Evolutionary conservation across 2,329 filamentous ascomycete species (phyloP).

Genomic region (Periglandula ipomoeae): DNA sequence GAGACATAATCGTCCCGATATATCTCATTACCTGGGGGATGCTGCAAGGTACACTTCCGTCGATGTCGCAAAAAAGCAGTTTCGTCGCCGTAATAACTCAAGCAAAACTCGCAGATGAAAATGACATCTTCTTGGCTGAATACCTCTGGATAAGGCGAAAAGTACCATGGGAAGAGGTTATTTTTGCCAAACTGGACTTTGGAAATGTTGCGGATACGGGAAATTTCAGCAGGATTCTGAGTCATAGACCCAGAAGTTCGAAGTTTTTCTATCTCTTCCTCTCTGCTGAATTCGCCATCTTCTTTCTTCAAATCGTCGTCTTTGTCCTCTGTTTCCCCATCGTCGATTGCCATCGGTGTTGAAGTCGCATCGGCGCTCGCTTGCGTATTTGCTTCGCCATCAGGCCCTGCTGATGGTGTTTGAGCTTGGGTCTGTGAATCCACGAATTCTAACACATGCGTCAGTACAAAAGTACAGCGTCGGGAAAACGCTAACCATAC

Average conservation of each 20-base stretch:
- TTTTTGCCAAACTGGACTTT: conserved; percentile 89
- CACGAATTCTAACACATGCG: conserved; percentile 29
- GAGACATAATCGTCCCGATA: conserved; percentile 91
- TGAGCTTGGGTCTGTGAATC: conserved; percentile 38
- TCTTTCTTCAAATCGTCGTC: conserved; percentile 36
- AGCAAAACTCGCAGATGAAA: conserved; percentile 95
- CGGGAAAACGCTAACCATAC: conserved; percentile 14
- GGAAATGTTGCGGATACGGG: conserved; percentile 87
- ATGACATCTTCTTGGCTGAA: conserved; percentile 86
- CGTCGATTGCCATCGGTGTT: conserved; percentile 37
- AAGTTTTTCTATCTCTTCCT: conserved; percentile 94
- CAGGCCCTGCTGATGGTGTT: conserved; percentile 31
- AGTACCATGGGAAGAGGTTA: conserved; percentile 97
- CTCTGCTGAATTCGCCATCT: conserved; percentile 57
- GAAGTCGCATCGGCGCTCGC: conserved; percentile 33
- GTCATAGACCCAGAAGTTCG: conserved; percentile 96
- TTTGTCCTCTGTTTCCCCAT: conserved; percentile 47
- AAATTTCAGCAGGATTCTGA: conserved; percentile 94
- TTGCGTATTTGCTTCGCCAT: conserved; percentile 35
- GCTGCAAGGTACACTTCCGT: conserved; percentile 78
- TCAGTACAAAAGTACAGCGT: not conserved
- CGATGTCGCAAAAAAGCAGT: conserved; percentile 81
- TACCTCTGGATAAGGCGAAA: conserved; percentile 87
- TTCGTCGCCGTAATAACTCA: conserved; percentile 78
- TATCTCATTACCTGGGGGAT: conserved; percentile 96